Percentiles rank a stretch among this genome's conserved stretches.
Conservation (phyloP, 345 rosid species). For the Diplotaxis tenuifolia region DNA sequence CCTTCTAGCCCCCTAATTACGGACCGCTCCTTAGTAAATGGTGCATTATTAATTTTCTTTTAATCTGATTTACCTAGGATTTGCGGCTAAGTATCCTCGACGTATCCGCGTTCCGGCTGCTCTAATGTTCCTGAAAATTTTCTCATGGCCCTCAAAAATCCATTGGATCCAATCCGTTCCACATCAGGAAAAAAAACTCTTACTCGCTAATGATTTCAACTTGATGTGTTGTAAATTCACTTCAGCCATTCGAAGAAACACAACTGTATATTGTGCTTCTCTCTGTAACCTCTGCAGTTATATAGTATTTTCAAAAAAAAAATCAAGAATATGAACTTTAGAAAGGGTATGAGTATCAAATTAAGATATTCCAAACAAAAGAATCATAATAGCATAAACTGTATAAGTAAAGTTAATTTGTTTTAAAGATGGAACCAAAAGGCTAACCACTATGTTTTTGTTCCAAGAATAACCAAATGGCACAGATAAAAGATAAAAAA, state of each 20-base stretch:
- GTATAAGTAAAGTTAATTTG: constrained; percentile 15
- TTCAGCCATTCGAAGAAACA: neutral
- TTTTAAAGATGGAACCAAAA: constrained; percentile 19
- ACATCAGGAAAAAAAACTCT: neutral
- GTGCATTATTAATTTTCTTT: no score
- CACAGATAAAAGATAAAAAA: constrained; percentile 18
- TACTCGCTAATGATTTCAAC: neutral
- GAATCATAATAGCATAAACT: constrained; percentile 12
- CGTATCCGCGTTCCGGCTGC: no score
- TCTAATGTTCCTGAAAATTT: neutral
- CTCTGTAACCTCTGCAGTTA: neutral
- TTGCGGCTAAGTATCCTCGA: no score
- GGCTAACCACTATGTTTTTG: neutral
- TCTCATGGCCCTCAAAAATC: neutral
- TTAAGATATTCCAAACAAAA: constrained; percentile 18
- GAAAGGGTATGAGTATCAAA: constrained; percentile 17
- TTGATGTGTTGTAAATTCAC: constrained; percentile 17
- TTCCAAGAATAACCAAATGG: constrained; percentile 16
- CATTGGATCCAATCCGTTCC: neutral
- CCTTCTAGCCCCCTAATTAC: no score
- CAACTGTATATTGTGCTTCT: neutral
- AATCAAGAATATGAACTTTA: neutral
- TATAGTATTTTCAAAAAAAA: neutral
- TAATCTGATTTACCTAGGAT: no score
- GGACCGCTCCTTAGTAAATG: no score